Base-by-base conservation (phyloP, 495 filamentous ascomycete genomes). In the Penicillium waksmanii region DNA sequence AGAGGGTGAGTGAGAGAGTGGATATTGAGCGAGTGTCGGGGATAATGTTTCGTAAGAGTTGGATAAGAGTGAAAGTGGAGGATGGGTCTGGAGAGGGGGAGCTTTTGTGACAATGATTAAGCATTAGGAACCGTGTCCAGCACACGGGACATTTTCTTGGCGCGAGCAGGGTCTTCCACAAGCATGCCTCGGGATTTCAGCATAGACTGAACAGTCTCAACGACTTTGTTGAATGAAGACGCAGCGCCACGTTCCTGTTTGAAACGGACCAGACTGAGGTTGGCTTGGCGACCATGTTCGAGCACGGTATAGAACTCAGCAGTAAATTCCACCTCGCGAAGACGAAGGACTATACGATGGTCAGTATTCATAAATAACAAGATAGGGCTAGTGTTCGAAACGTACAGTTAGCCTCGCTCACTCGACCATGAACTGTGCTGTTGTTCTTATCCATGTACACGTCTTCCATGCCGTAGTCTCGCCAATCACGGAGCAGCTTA, bases 171-270 rank as follows among this genome's bases (percentile, higher is more conserved):
- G 57, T 95, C 89, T 42, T 83, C 78, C n/a, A 95, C 82, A 19
- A 95, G 75, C 51, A 94, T 71, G 3, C 80, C 82, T 13, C 84
- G 80, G 38, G 71, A 71, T 61, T 71, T 72, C 62, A 93, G 84
- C 8, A 88, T 78, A 5, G 77, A 74, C 48, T 84, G 77, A 44
- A 97, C 78, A 3, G 86, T 84, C 34, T 91, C 89, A n/a, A 96
- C 81, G 7, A 96, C 89, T 63, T 85, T 85, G 65, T 89, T 80
- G 76, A 98, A 96, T 31, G 88, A 92, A 53, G 85, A 89, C 2
- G 90, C 93, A 0, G 93, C 92, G 17, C 95, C 95, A 47, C 86
- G 85, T 66, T 93, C 90, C 67, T 96, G 94, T 31, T 88, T 92
- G 75, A 97, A 90, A 15, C 90, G 86, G 23, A 88, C 90, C 44